Base-by-base conservation (phyloP, 495 filamentous ascomycete genomes). In the Aspergillus olivimuriae region DNA sequence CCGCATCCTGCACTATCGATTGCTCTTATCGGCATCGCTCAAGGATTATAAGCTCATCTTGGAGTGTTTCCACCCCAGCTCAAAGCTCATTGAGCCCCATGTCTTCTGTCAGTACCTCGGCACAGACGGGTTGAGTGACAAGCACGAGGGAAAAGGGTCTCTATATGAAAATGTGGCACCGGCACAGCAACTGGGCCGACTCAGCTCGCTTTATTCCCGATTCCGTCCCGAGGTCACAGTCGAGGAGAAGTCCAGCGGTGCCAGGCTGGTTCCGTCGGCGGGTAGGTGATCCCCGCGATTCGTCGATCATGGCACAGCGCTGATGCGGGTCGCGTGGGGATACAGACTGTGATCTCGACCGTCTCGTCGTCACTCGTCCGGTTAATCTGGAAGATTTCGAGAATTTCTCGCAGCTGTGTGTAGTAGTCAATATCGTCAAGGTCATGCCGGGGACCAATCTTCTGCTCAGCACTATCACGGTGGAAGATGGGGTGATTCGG, bases 61-160 rank as follows among this genome's bases (percentile, higher is more conserved):
- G 11, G 84, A 89, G 68, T 86, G 83, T 65, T 89, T 81, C 55
- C 84, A 84, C 48, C 86, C 86, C 0, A 77, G 68, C 47, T 77
- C 75, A n/a, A 82, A 78, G 57, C 63, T 84, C 21, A 79, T 72
- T 10, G 81, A 82, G 37, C 80, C 84, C 2, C 81, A 80, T 34
- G 74, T 84, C 2, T 81, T 76, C 58, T 87, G 84, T 65, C 73
- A 76, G 35, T 83, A 84, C 50, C 69, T 83, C 5, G 75, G 72
- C 32, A 88, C 80, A 4, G 71, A 68, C 19, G 66, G 73, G 10
- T 59, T 74, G 37, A 63, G 57, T 42, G 60, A 68, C 30, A 58
- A 61, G 12, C 60, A 60, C 35, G 54, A 65, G 17, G 57, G 64
- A 54, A 39, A 63, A 51, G 56, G 61, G 20, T 47, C 54, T 54